Base-by-base conservation (phyloP, 2,329 filamentous ascomycete genomes). In the Pestalotiopsis sp. region DNA sequence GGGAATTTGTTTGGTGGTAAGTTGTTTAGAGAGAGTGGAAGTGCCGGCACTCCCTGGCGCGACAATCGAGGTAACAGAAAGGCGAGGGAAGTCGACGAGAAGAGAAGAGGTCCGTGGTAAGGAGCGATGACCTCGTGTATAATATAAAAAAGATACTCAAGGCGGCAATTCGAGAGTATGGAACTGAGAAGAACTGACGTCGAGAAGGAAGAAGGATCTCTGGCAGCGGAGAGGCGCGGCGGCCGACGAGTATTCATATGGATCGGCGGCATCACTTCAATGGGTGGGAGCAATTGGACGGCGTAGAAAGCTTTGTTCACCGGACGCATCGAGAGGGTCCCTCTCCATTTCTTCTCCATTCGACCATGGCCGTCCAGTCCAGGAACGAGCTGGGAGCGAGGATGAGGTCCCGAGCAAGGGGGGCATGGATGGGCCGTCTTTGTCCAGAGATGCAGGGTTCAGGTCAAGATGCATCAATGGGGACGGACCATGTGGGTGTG, bases 1-100 rank as follows among this genome's bases (percentile, higher is more conserved):
- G 39, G 48, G 60, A 30, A 26, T 26, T 24, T 48, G 60, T 22
- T 61, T 35, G 30, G 26, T 26, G 24, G 26, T 35, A 48, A n/a
- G 20, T 22, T 52, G 44, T 52, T 52, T 44, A 63, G 22, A 24
- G 39, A 63, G 39, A 24, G 26, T 39, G 60, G 40, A 48, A 44
- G 60, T 63, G 60, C 60, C 60, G 39, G 60, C 60, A 63, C 60
- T 63, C 60, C 60, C 60, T 63, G 60, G 39, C 60, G 20, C 22
- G 35, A 40, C 13, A 63, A 35, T 35, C n/a, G 22, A 24, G 20
- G 38, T 63, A 24, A 20, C 14, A 22, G 24, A 38, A 39, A 63
- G 60, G 60, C 39, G 20, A 63, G 60, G 20, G 17, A 61, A 40
- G n/a, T 52, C 44, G 30, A 63, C n/a, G 38, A 48, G 60, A 44